Conservation (phyloP, 345 rosid species). For the Brassica rapa region DNA sequence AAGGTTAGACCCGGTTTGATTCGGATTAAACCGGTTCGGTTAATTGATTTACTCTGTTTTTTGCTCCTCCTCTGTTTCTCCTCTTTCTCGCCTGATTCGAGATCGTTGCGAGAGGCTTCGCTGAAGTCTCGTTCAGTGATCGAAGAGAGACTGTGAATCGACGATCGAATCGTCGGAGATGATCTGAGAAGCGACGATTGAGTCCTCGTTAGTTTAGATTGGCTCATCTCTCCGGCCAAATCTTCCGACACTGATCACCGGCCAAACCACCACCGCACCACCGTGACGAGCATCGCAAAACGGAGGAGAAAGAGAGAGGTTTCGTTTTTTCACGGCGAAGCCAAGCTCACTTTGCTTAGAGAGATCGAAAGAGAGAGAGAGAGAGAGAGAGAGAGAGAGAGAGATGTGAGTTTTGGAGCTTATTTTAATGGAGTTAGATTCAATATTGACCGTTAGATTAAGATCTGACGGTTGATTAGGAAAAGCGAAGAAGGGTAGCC, state of each 20-base stretch:
- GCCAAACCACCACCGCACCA: slow-evolving; percentile 49
- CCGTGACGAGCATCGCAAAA: slow-evolving; percentile 27
- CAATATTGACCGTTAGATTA: slow-evolving; percentile 55
- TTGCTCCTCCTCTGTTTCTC: slow-evolving; percentile 42
- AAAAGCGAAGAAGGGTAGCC: slow-evolving; percentile 21
- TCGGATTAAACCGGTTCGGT: slow-evolving; percentile 46
- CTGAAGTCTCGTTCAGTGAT: slow-evolving; percentile 53
- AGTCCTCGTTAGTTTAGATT: slow-evolving; percentile 70
- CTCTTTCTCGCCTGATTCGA: slow-evolving; percentile 42
- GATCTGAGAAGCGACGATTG: slow-evolving; percentile 86
- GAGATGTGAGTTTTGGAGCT: slow-evolving; percentile 28
- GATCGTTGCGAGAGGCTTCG: slow-evolving; percentile 24
- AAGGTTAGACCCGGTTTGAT: slow-evolving; percentile 54
- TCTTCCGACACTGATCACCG: slow-evolving; percentile 37
- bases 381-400: slow-evolving; percentile 4
- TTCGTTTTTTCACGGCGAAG: slow-evolving; percentile 10
- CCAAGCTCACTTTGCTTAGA: slow-evolving; percentile 4
- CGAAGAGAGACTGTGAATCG: slow-evolving; percentile 81
- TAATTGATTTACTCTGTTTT: slow-evolving; percentile 34
- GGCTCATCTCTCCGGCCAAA: slow-evolving; percentile 59
- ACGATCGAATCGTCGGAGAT: slow-evolving; percentile 79
- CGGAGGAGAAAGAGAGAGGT: neutral
- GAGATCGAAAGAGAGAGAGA: slow-evolving; percentile 21
- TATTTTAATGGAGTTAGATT: slow-evolving; percentile 51
- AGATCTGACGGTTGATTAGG: slow-evolving; percentile 34